Evolutionary conservation across 306 rosid species (phyloP), one percentile per base, ranked within the genome.

Genomic region (Lagenaria siceraria): DNA sequence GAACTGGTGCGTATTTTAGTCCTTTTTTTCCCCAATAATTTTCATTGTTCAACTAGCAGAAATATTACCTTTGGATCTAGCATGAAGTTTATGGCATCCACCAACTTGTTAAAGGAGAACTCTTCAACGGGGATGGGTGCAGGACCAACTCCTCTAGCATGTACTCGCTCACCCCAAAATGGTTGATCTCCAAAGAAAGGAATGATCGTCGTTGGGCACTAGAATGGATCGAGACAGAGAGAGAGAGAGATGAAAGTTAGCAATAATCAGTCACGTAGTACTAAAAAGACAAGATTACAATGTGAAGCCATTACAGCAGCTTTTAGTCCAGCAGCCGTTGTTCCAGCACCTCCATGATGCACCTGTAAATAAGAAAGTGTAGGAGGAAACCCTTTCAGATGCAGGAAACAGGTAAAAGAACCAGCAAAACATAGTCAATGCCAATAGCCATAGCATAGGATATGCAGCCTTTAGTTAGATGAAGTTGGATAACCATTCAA

Each of bases 271-370:
- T 19, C 62, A 52, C 3, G 17, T 9, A 5, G 48, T 33, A 31
- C 46, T 5, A 29, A 52, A 73, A 52, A 19, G 42, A 52, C 6
- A 51, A 49, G 76, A 27, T 72, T 25, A 48, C 46, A 83, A 29
- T 59, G 43, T n/a, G 25, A 75, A 17, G 60, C 77, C 80, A 81
- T 84, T 90, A 96, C 99, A 15, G 99, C 94, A 80, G 99, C 98
- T 87, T 86, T 92, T 69, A 96, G 85, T 84, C 99, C 99, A 54
- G 99, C 98, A 81, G 99, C 99, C 48, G 99, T 96, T n/a, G 99
- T 96, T 86, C 99, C 99, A 77, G 99, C 99, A 79, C 99, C 99
- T 68, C 99, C 99, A 71, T 96, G 99, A 87, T 96, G 99, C 81
- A 96, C 97, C 99, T 92, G 87, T 52, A 52, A 52, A 73, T 63